A percentile compares a stretch with the other conserved stretches of the same genome.
phyloP scores from a whole-genome alignment of 202 grass and related monocot genomes.

The Panicum hallii region DNA sequence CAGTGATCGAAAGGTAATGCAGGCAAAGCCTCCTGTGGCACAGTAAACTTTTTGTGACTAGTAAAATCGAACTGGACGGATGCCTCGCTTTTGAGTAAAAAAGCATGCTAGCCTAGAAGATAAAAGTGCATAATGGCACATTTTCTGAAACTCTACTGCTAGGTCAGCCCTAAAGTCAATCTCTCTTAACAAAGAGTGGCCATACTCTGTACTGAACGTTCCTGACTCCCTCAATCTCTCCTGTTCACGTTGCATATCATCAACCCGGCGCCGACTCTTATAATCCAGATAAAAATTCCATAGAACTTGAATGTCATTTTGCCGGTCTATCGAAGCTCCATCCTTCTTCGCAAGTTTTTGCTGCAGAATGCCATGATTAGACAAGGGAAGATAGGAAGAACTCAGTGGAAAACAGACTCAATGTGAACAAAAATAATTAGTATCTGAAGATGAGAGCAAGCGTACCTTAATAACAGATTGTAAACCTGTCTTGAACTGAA shows the following conservation, averaged over 20 bases:
- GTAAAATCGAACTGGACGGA: neutral
- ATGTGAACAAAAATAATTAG: neutral
- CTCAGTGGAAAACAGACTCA: neutral
- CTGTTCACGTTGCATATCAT: constrained; percentile 83
- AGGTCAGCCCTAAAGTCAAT: neutral
- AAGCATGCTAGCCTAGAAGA: neutral
- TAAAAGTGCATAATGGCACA: neutral
- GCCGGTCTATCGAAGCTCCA: constrained; percentile 56
- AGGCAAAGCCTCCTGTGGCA: neutral
- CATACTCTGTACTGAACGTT: constrained; percentile 87
- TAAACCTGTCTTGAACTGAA: constrained; percentile 94
- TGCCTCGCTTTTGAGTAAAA: neutral
- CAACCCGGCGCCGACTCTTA: constrained; percentile 66
- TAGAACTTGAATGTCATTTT: constrained; percentile 71
- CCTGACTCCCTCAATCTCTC: constrained; percentile 72
- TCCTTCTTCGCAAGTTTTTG: constrained; percentile 89
- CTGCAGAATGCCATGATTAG: constrained; percentile 35
- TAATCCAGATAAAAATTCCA: constrained; percentile 83
- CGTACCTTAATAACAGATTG: constrained; percentile 88
- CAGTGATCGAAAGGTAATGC: neutral
- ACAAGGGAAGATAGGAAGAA: constrained; percentile 15
- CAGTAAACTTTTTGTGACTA: neutral
- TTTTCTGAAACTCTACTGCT: neutral
- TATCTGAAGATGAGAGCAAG: constrained; percentile 7
- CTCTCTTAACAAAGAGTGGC: neutral